Conservation (phyloP, 148 eudicot species). For the Chenopodium formosanum region DNA sequence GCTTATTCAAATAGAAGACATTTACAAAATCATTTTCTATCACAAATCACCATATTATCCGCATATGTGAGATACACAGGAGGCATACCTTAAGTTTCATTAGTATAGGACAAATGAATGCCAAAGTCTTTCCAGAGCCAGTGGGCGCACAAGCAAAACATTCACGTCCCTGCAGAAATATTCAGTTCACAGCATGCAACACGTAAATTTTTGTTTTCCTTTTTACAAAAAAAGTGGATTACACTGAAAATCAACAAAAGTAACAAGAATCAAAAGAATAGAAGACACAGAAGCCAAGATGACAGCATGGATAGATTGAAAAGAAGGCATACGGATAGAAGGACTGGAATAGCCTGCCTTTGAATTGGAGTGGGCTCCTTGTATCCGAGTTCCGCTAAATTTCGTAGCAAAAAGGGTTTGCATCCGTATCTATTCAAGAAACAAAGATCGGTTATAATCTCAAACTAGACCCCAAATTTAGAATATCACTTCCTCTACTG, state of each 20-base stretch:
- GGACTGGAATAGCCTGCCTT: conserved; percentile 98
- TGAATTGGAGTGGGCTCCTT: conserved; percentile 95
- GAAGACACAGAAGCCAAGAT: conserved; percentile 18
- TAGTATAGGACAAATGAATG: conserved; percentile 85
- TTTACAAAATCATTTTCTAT: conserved; percentile 8
- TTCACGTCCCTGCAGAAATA: conserved; percentile 65
- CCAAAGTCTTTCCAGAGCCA: conserved; percentile 97
- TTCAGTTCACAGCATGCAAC: neutral
- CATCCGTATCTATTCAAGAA: conserved; percentile 60
- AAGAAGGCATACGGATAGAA: conserved; percentile 82
- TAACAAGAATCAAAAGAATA: conserved; percentile 2
- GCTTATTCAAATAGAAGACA: conserved; percentile 17
- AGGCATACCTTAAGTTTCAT: conserved; percentile 76
- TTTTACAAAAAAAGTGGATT: neutral
- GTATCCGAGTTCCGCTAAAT: conserved; percentile 73
- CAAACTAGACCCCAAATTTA: neutral
- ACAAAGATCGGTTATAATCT: neutral
- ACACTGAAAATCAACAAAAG: neutral
- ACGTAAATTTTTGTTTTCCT: neutral
- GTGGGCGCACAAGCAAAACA: conserved; percentile 99
- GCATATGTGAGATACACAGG: neutral
- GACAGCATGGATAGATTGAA: conserved; percentile 25
- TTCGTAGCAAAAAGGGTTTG: conserved; percentile 62
- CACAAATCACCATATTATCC: neutral
- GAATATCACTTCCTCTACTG: neutral